These are phyloP conservation scores for Apiospora marii DNA, from an alignment of 2,329 filamentous ascomycete species.

Conservation along the genomic window DNA sequence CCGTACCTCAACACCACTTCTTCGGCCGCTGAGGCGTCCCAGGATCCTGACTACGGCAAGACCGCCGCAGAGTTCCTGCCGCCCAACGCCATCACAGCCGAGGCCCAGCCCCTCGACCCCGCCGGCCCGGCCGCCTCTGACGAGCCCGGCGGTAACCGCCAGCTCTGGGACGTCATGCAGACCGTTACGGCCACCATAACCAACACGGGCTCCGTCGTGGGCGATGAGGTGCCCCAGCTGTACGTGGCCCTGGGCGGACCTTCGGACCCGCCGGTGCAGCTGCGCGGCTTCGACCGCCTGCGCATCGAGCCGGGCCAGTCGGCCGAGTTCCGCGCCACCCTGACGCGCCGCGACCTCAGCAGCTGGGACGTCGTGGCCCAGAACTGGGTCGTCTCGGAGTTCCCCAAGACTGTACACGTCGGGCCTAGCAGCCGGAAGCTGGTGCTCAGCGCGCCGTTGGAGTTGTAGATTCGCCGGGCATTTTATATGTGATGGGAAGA, in stretches of 20 bases:
- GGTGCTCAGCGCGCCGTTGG: constrained; percentile 48
- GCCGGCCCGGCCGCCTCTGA: constrained; percentile 50
- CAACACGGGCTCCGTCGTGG: constrained; percentile 71
- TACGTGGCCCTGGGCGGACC: constrained; percentile 84
- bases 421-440: constrained; percentile 64
- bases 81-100: constrained; percentile 60
- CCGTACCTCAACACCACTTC: constrained; percentile 73
- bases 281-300: constrained; percentile 85
- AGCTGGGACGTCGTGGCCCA: constrained; percentile 85
- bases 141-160: constrained; percentile 69
- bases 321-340: constrained; percentile 69
- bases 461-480: neutral
- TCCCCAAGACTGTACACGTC: constrained; percentile 62
- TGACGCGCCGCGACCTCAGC: constrained; percentile 83
- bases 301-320: constrained; percentile 74
- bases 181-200: constrained; percentile 71
- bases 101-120: constrained; percentile 62
- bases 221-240: constrained; percentile 78
- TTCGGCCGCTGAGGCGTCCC: constrained; percentile 61
- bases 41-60: constrained; percentile 67
- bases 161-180: constrained; percentile 74
- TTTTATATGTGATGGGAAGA: neutral
- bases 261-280: constrained; percentile 69
- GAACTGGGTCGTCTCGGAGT: constrained; percentile 76
- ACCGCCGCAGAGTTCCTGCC: constrained; percentile 68